Conservation (phyloP, 176 grass and related monocot genomes). For the Lolium multiflorum region DNA sequence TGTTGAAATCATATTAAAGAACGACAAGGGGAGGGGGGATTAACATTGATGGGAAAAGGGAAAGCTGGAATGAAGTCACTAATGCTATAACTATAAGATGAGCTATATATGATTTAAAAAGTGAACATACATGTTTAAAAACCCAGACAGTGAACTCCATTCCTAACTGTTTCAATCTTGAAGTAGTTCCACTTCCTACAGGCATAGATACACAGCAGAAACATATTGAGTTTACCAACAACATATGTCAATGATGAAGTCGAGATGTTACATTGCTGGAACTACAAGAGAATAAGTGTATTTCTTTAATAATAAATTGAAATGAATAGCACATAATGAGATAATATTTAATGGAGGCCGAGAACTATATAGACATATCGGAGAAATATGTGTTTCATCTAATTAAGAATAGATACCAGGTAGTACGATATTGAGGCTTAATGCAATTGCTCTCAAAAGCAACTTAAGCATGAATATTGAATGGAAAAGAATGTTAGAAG, state of each 20-base stretch:
- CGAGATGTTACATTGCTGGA: conserved; percentile 3
- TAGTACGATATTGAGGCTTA: background rate
- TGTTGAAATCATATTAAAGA: conserved; percentile 20
- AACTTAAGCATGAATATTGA: conserved; percentile 16
- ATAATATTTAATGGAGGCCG: conserved; percentile 4
- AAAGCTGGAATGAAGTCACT: conserved; percentile 2
- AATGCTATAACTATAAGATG: conserved; percentile 27
- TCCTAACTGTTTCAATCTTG: conserved; percentile 90
- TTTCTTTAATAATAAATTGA: conserved; percentile 14
- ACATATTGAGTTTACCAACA: background rate
- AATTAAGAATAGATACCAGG: conserved; percentile 21
- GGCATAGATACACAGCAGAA: conserved; percentile 42
- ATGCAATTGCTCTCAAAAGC: conserved; percentile 12
- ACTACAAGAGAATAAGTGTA: conserved; percentile 18
- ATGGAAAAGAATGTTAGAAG: background rate
- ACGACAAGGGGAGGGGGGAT: background rate
- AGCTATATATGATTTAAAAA: conserved; percentile 11
- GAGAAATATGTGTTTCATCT: conserved; percentile 3
- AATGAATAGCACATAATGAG: conserved; percentile 19
- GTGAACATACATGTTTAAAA: conserved; percentile 89
- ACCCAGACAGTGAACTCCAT: conserved; percentile 99
- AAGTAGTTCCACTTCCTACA: conserved; percentile 82
- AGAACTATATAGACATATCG: background rate
- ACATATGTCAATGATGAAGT: conserved; percentile 28
- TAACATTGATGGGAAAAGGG: conserved; percentile 11